phyloP scores from a whole-genome alignment of 495 filamentous ascomycete species.

The Penicillium bovifimosum region DNA sequence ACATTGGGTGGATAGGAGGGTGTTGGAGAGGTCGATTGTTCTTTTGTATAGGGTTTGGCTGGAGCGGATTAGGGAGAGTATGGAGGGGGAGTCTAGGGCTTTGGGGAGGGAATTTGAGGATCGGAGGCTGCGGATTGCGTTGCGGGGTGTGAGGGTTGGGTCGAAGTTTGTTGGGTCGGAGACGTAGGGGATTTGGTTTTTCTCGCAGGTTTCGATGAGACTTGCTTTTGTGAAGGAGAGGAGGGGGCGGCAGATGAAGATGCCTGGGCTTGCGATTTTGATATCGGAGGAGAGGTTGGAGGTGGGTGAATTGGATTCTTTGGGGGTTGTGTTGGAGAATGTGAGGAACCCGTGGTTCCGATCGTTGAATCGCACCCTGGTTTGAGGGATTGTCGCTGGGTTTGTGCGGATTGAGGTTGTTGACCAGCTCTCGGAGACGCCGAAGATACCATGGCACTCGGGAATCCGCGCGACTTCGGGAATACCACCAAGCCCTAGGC shows the following conservation, averaged over 20 bases:
- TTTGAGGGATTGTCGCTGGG: neutral
- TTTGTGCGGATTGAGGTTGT: conserved; percentile 6
- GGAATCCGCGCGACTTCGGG: conserved; percentile 60
- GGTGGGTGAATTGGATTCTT: neutral
- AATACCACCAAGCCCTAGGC: conserved; percentile 68
- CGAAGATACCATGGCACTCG: conserved; percentile 71
- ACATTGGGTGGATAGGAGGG: conserved; percentile 28
- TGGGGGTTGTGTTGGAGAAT: neutral
- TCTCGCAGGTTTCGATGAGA: conserved; percentile 66
- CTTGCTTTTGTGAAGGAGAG: conserved; percentile 65
- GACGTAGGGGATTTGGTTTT: conserved; percentile 62
- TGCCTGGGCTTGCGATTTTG: conserved; percentile 59
- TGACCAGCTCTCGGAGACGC: conserved; percentile 62
- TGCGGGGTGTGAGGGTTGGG: conserved; percentile 68
- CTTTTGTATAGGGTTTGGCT: conserved; percentile 25
- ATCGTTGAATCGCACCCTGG: conserved; percentile 7
- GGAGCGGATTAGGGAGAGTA: conserved; percentile 50
- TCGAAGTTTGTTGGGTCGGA: conserved; percentile 86
- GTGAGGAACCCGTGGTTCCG: conserved; percentile 9
- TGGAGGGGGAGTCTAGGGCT: conserved; percentile 60
- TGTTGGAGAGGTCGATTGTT: conserved; percentile 31
- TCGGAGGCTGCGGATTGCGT: conserved; percentile 68
- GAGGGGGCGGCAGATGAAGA: conserved; percentile 70
- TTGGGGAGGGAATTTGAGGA: conserved; percentile 54
- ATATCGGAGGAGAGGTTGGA: conserved; percentile 10